Conservation (phyloP, 371 early-diverging fungal genomes). For the Lichtheimia corymbifera region DNA sequence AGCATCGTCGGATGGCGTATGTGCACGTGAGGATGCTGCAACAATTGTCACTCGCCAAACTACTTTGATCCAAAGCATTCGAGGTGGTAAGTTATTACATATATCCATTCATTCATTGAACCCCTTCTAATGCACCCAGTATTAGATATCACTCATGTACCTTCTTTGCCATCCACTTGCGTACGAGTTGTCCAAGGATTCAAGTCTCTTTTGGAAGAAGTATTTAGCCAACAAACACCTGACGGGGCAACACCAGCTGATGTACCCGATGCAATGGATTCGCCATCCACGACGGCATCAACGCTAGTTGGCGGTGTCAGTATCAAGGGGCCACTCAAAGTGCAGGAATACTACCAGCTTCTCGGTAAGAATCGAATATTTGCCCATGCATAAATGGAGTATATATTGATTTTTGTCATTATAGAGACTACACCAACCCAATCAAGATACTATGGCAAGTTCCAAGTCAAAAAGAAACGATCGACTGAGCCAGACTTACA, state of each 20-base stretch:
- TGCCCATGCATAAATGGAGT: background rate
- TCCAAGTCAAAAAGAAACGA: slow-evolving; percentile 60
- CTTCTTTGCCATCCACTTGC: slow-evolving; percentile 10
- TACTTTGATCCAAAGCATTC: slow-evolving; percentile 40
- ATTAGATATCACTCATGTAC: slow-evolving; percentile 19
- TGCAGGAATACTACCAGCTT: slow-evolving; percentile 51
- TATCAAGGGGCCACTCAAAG: slow-evolving; percentile 46
- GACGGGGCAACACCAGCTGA: no score
- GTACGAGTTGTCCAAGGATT: slow-evolving; percentile 35
- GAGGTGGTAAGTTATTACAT: slow-evolving; percentile 38
- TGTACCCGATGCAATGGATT: no score
- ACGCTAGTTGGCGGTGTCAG: slow-evolving; percentile 37
- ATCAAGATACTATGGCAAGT: slow-evolving; percentile 60
- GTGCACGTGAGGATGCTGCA: slow-evolving; percentile 37
- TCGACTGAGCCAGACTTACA: slow-evolving; percentile 54
- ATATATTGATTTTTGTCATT: background rate
- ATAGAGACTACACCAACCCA: slow-evolving; percentile 55
- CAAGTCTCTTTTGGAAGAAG: slow-evolving; percentile 38
- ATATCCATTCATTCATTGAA: slow-evolving; percentile 15
- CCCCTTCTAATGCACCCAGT: background rate
- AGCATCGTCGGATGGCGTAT: background rate
- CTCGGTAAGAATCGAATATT: slow-evolving; percentile 25
- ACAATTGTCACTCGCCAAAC: slow-evolving; percentile 50
- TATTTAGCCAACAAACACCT: slow-evolving; percentile 29
- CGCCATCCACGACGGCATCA: no score